Conservation (phyloP, 2,329 filamentous ascomycete species). For the Laburnicola sp. region DNA sequence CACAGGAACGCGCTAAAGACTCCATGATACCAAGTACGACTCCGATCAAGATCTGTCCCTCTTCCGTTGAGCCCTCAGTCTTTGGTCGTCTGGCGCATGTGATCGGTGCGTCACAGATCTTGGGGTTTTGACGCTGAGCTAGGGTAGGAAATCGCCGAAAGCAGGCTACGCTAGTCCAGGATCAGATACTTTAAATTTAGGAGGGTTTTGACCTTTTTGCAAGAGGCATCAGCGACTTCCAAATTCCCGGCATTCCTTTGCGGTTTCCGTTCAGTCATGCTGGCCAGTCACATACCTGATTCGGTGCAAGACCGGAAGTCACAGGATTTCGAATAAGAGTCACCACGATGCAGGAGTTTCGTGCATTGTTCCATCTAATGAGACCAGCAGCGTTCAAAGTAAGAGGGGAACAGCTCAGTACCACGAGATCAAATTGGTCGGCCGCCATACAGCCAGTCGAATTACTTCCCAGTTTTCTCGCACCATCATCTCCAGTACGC, state of each 20-base stretch:
- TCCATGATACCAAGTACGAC: too few relatives aligned
- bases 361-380: too few relatives aligned
- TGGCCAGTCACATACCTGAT: too few relatives aligned
- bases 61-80: not conserved
- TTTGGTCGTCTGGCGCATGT: not conserved
- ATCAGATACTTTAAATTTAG: too few relatives aligned
- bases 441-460: constrained; percentile 37
- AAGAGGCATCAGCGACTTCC: not conserved
- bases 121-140: constrained; percentile 11
- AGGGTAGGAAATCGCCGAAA: constrained; percentile 16
- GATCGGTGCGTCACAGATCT: constrained; percentile 11
- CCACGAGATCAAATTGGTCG: constrained; percentile 41
- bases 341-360: constrained; percentile 23
- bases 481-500: constrained; percentile 28
- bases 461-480: constrained; percentile 35
- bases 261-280: too few relatives aligned
- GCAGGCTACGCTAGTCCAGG: not conserved
- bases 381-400: constrained; percentile 30
- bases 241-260: not conserved
- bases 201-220: too few relatives aligned
- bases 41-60: too few relatives aligned
- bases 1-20: too few relatives aligned
- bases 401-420: constrained; percentile 37
- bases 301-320: too few relatives aligned
- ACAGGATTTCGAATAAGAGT: constrained; percentile 31